Base-by-base conservation (phyloP, 257 asterid species). In the Plantago major region DNA sequence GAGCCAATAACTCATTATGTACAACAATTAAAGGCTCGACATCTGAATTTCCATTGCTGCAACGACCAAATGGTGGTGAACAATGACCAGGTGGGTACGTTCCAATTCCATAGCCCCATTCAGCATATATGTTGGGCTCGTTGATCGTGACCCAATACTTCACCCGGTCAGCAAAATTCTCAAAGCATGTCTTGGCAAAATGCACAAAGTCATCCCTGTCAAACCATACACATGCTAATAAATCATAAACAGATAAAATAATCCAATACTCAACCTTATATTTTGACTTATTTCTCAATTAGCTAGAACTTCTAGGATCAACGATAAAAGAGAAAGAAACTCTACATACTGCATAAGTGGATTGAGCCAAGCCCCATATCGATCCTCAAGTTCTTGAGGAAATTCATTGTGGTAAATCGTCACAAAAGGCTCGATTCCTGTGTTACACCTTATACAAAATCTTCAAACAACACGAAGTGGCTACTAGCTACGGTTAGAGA, bases 261-360 rank as follows among this genome's bases (percentile, higher is more conserved):
- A n/a, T n/a, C n/a, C n/a, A n/a, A n/a, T n/a, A n/a, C n/a, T n/a
- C n/a, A n/a, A n/a, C n/a, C n/a, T n/a, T n/a, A n/a, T n/a, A n/a
- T n/a, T n/a, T n/a, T n/a, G n/a, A n/a, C n/a, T n/a, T n/a, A n/a
- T n/a, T n/a, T n/a, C n/a, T n/a, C n/a, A n/a, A n/a, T n/a, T n/a
- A n/a, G n/a, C n/a, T n/a, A n/a, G n/a, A n/a, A n/a, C n/a, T n/a
- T n/a, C n/a, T n/a, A n/a, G n/a, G n/a, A n/a, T n/a, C n/a, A n/a
- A n/a, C n/a, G n/a, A n/a, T n/a, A n/a, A n/a, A n/a, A n/a, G n/a
- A n/a, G n/a, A n/a, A n/a, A n/a, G n/a, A n/a, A n/a, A n/a, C n/a
- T n/a, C n/a, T n/a, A 62, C 94, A 64, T 66, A 86, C 95, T 86
- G 97, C 89, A 84, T 87, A 14, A 74, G 50, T 64, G 90, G 86